These are phyloP conservation scores for Dioscorea zingiberensis DNA, from an alignment of 106 monocot species.

Conservation along the genomic window DNA sequence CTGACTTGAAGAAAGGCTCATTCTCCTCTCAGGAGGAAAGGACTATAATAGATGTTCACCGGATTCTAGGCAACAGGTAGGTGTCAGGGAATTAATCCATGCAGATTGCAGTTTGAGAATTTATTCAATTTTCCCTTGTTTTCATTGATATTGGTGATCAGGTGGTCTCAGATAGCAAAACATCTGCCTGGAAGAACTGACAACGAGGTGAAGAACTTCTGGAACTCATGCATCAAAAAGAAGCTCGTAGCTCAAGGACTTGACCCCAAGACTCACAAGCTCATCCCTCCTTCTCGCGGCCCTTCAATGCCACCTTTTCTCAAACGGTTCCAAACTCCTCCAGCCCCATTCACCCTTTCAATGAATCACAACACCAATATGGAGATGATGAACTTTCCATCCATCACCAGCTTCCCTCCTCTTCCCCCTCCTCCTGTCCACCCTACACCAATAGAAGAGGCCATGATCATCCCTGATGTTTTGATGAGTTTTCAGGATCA, in stretches of 20 bases:
- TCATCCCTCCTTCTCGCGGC: constrained; percentile 35
- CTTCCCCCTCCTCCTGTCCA: constrained; percentile 2
- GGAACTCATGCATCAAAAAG: constrained; percentile 87
- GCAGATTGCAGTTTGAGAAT: constrained; percentile 1
- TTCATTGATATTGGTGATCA: constrained; percentile 6
- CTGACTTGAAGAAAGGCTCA: constrained; percentile 60
- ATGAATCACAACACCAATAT: constrained; percentile 30
- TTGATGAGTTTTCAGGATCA: constrained; percentile 57
- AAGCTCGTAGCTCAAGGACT: constrained; percentile 72
- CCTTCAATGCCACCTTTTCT: constrained; percentile 3
- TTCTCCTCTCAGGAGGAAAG: constrained; percentile 64
- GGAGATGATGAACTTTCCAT: constrained; percentile 9
- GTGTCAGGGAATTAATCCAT: too few species aligned
- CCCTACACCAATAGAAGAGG: constrained; percentile 9
- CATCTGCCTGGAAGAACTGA: constrained; percentile 76
- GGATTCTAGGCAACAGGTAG: constrained; percentile 74
- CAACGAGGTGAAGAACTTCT: constrained; percentile 83
- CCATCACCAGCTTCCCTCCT: constrained; percentile 20
- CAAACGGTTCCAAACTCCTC: constrained; percentile 20
- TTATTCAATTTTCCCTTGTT: background rate
- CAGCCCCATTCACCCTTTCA: constrained; percentile 73
- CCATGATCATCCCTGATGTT: constrained; percentile 14
- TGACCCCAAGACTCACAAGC: constrained; percentile 88
- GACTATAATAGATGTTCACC: constrained; percentile 68
- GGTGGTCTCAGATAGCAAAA: constrained; percentile 85